Evolutionary conservation across 1,284 basidiomycete genomes (phyloP), one percentile per base, ranked within the genome.

Genomic region (Rhodotorula mucilaginosa): DNA sequence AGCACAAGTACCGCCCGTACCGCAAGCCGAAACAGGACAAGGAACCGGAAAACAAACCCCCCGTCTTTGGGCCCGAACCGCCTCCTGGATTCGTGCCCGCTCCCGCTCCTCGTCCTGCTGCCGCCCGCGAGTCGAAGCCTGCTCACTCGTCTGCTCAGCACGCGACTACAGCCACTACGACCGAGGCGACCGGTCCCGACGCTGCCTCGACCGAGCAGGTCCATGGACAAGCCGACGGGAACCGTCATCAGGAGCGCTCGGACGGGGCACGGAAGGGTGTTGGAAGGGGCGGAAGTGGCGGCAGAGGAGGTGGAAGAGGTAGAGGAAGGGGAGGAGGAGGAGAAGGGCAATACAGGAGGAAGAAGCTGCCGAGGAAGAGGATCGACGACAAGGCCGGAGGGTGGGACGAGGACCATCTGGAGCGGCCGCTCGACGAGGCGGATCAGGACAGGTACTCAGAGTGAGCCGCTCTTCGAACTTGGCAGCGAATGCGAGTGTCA

Each of bases 331-430:
- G 23, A 21, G 34, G 7, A 21, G 34, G 7, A 19, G 18, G 29
- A 16, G 44, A 52, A 8, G 51, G 51, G 18, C 51, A 52, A 52
- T 8, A 4, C n/a, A 34, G 63, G 61, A 60, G 47, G 58, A 61
- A 62, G 48, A 61, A 49, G 58, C 51, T 48, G 54, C 59, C 63
- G 56, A 57, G 58, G 18, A 66, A 65, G 57, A 66, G 63, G 64
- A 15, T 56, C 54, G 44, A 7, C 23, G 58, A 66, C 47, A 48
- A n/a, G 5, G 18, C 46, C 19, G 68, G 71, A 6, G 65, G 64
- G 18, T 69, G 68, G 61, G 49, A 26, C 7, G 54, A 54, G 5
- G 51, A 59, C 15, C 18, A 49, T 13, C n/a, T 56, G 39, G 67
- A 69, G 48, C 68, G 65, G 7, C n/a, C 46, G 16, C 52, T 51